Evolutionary conservation across 2,329 filamentous ascomycete species (phyloP).

Genomic region (Fusarium transvaalense): DNA sequence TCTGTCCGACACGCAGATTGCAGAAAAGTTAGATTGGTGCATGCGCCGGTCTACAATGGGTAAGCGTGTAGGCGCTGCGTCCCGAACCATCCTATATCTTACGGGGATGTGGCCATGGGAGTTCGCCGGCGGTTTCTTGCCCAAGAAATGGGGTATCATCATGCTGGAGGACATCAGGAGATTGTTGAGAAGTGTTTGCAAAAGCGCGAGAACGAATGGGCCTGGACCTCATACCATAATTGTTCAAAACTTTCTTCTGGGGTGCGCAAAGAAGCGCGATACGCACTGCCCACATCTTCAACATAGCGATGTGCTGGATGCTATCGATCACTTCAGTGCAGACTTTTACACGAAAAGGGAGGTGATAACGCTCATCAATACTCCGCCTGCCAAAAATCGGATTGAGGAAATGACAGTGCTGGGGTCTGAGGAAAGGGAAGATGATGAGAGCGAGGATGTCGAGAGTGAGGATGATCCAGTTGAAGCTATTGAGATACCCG

Average conservation of each 20-base stretch:
- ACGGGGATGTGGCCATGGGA: slow-evolving; percentile 17
- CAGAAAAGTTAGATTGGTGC: background rate
- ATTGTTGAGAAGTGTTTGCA: background rate
- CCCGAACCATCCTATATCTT: background rate
- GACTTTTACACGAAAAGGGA: background rate
- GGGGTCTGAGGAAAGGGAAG: background rate
- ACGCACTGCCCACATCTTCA: background rate
- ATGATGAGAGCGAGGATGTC: background rate
- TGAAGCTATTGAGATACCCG: background rate
- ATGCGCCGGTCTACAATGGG: background rate
- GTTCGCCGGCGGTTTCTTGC: background rate
- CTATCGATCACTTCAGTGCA: background rate
- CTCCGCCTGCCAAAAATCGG: background rate
- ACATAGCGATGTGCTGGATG: background rate
- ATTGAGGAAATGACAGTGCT: background rate
- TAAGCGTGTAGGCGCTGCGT: slow-evolving; percentile 5
- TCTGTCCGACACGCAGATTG: background rate
- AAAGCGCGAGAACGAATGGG: background rate
- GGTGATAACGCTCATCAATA: rapidly evolving
- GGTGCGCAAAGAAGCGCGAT: background rate
- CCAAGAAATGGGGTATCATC: background rate
- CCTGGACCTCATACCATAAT: background rate
- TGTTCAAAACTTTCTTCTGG: slow-evolving; percentile 1
- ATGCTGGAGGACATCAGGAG: slow-evolving; percentile 1
- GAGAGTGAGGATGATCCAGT: background rate